phyloP scores from a whole-genome alignment of 495 filamentous ascomycete species.

The Xylaria longipes region DNA sequence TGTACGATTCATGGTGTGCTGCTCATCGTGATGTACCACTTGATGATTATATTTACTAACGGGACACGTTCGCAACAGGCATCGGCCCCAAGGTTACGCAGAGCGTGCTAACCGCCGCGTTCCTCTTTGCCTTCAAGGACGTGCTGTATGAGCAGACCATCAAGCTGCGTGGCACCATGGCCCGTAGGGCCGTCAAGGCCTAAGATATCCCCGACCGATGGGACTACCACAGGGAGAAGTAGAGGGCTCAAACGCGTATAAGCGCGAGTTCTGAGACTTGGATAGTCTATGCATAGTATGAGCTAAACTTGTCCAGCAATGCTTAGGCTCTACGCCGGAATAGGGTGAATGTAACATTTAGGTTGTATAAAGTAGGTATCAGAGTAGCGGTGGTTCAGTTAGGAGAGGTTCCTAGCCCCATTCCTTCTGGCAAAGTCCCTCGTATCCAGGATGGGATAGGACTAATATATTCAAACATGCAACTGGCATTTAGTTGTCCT shows the following conservation, averaged over 20 bases:
- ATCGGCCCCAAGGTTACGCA: conserved; percentile 96
- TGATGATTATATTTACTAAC: not conserved
- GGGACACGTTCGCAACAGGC: conserved; percentile 52
- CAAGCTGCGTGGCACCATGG: conserved; percentile 48
- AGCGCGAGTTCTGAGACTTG: not conserved
- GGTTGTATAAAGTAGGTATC: not conserved
- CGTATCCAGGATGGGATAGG: not conserved
- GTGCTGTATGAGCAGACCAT: conserved; percentile 65
- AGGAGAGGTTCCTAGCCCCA: no score
- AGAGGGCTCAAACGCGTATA: not conserved
- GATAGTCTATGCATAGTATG: not conserved
- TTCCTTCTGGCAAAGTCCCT: not conserved
- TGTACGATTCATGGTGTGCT: not conserved
- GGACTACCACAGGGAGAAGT: not conserved
- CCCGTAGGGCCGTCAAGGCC: conserved; percentile 50
- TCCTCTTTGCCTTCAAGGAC: conserved; percentile 98
- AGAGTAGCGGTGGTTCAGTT: not conserved
- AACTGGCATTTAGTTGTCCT: not conserved
- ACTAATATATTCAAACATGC: not conserved
- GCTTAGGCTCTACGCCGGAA: not conserved
- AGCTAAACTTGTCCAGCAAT: not conserved
- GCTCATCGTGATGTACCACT: not conserved
- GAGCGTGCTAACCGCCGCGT: conserved; percentile 94
- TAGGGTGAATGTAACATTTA: conserved; percentile 1
- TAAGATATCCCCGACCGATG: conserved; percentile 20